Evolutionary conservation across 805 yeast species (phyloP), one percentile per base, ranked within the genome.

Genomic region (Kuraishia floccosa): DNA sequence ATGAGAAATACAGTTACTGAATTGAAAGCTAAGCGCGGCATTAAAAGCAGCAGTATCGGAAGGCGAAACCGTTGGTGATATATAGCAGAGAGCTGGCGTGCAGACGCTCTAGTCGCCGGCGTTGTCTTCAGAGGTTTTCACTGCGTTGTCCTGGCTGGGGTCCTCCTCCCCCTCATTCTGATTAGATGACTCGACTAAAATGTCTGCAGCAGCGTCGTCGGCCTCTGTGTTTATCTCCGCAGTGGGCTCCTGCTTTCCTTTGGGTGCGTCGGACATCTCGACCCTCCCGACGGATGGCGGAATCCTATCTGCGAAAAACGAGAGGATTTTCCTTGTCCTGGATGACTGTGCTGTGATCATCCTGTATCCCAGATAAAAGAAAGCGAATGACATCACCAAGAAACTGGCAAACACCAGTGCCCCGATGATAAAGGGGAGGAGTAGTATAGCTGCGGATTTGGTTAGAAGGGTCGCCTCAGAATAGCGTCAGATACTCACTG

Each of bases 1-100:
- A 77, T 87, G 76, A 64, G 94, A 44, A 59, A 61, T 32, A 69
- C 65, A 18, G 60, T 69, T 35, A 60, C 60, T 5, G 65, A 56
- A 17, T 39, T 67, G 40, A 52, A 46, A 24, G 39, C 36, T 29
- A 43, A 42, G 28, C 17, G 10, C 10, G 22, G 22, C 7, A 7
- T 19, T 7, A 19, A 19, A 7, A 7, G 9, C 22, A 19, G n/a
- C n/a, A n/a, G n/a, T n/a, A n/a, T n/a, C n/a, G n/a, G n/a, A n/a
- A n/a, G n/a, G n/a, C n/a, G n/a, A n/a, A n/a, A n/a, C n/a, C n/a
- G n/a, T n/a, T n/a, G n/a, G n/a, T n/a, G n/a, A n/a, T n/a, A n/a
- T n/a, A n/a, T n/a, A n/a, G n/a, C n/a, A n/a, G n/a, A n/a, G n/a
- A n/a, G n/a, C n/a, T n/a, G n/a, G n/a, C n/a, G n/a, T n/a, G n/a